A percentile compares a stretch with the other conserved stretches of the same genome.
These are phyloP conservation scores for Tremella yokohamensis DNA, from an alignment of 768 basidiomycete species.

Conservation along the genomic window DNA sequence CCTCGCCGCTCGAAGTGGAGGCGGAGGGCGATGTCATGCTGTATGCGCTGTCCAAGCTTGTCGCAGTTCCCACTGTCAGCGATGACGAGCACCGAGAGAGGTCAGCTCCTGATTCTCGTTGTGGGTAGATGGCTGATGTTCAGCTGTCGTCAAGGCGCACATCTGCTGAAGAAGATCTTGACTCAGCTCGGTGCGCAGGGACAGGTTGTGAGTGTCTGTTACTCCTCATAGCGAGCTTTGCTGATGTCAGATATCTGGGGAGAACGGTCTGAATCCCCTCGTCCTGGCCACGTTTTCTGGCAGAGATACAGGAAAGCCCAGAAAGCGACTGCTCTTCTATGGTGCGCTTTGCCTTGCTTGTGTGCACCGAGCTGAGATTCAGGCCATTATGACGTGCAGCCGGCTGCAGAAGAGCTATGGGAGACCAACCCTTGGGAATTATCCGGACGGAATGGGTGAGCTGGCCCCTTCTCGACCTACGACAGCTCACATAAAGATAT, in stretches of 20 bases:
- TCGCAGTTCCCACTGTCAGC: conserved; percentile 83
- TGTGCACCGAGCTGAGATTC: conserved; percentile 6
- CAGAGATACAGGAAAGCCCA: conserved; percentile 63
- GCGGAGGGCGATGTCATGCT: conserved; percentile 64
- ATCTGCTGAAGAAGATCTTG: conserved; percentile 85
- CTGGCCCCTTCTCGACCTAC: background rate
- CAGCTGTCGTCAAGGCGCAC: conserved; percentile 81
- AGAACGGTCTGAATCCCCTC: conserved; percentile 74
- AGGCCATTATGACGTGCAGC: conserved; percentile 94
- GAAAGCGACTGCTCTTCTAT: conserved; percentile 73
- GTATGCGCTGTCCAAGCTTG: conserved; percentile 76
- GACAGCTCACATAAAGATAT: conserved; percentile 26
- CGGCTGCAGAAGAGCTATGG: conserved; percentile 73
- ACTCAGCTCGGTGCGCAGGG: conserved; percentile 82
- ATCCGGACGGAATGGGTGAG: conserved; percentile 78
- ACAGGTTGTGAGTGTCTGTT: conserved; percentile 58
- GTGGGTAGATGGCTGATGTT: background rate
- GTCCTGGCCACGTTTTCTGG: conserved; percentile 85
- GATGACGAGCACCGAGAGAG: conserved; percentile 63
- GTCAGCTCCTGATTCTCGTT: conserved; percentile 18
- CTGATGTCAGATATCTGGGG: conserved; percentile 64
- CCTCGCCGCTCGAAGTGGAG: conserved; percentile 28
- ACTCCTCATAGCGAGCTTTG: too few relatives aligned
- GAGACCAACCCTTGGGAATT: conserved; percentile 76
- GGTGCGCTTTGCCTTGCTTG: conserved; percentile 56